Evolutionary conservation across 768 basidiomycete genomes (phyloP).

Genomic region (Tubosaeta brunneosetosa): DNA sequence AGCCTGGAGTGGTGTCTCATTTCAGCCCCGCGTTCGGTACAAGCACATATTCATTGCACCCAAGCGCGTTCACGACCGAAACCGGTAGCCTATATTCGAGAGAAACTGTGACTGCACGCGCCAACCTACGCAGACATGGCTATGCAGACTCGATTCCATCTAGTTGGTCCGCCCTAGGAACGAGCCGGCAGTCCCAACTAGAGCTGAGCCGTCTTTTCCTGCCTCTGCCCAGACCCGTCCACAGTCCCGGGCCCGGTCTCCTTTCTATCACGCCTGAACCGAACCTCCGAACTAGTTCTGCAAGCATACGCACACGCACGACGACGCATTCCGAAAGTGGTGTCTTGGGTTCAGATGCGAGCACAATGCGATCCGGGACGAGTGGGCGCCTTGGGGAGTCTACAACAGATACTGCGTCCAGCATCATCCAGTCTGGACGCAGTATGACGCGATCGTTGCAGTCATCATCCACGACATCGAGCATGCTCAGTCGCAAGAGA

Average conservation of each 20-base stretch:
- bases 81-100: slow-evolving; percentile 25
- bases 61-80: slow-evolving; percentile 6
- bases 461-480: slow-evolving; percentile 10
- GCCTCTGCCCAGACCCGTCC: slow-evolving; percentile 3
- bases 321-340: slow-evolving; percentile 2
- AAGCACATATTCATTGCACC: background rate
- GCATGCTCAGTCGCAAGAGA: slow-evolving; percentile 19
- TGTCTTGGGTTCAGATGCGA: background rate
- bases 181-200: slow-evolving; percentile 13
- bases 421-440: slow-evolving; percentile 4
- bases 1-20: background rate
- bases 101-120: slow-evolving; percentile 17
- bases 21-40: slow-evolving; percentile 1
- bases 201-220: slow-evolving; percentile 5
- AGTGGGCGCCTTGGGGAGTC: no score
- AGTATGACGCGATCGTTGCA: background rate
- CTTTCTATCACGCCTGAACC: slow-evolving; percentile 6
- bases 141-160: slow-evolving; percentile 20
- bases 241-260: background rate
- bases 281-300: slow-evolving; percentile 1
- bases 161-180: slow-evolving; percentile 19
- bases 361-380: background rate
- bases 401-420: background rate
- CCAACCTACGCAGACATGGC: slow-evolving; percentile 24
- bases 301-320: slow-evolving; percentile 1